phyloP scores from a whole-genome alignment of 768 basidiomycete species.

The Leucocoprinus leucothites region DNA sequence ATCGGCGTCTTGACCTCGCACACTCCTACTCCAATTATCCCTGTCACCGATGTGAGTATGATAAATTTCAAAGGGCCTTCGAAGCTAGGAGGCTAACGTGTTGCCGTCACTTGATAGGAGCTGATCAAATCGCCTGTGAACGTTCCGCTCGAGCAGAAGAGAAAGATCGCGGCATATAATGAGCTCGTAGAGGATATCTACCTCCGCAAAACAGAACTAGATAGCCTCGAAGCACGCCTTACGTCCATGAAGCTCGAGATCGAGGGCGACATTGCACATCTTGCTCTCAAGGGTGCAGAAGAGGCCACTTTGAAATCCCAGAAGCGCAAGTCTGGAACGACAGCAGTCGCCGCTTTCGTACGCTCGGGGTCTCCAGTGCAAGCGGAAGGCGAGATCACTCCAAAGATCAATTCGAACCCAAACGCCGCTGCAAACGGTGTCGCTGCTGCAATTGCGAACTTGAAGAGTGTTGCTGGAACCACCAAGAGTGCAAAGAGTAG shows the following conservation, averaged over 20 bases:
- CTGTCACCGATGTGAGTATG: conserved; percentile 30
- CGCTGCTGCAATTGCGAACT: not conserved
- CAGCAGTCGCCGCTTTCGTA: conserved; percentile 4
- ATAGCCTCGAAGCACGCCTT: conserved; percentile 26
- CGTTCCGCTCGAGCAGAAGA: conserved; percentile 25
- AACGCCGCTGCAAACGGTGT: conserved; percentile 1
- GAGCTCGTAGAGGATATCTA: conserved; percentile 32
- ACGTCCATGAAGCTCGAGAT: conserved; percentile 30
- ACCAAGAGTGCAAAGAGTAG: conserved; percentile 5
- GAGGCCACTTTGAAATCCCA: not conserved
- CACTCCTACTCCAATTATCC: conserved; percentile 25
- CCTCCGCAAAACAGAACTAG: conserved; percentile 31
- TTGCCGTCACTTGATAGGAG: conserved; percentile 21
- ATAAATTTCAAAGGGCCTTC: not conserved
- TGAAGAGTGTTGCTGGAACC: conserved; percentile 2
- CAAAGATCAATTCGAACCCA: conserved; percentile 7
- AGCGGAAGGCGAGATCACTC: not conserved
- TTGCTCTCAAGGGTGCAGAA: conserved; percentile 3
- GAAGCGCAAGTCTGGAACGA: conserved; percentile 1
- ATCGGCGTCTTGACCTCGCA: conserved; percentile 7
- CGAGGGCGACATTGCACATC: conserved; percentile 23
- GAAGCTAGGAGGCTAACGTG: not conserved
- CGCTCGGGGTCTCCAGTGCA: not conserved
- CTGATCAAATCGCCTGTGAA: conserved; percentile 22
- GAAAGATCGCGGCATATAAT: conserved; percentile 29